Evolutionary conservation across 257 asterid genomes (phyloP).

Genomic region (Jaltomata sinuosa): DNA sequence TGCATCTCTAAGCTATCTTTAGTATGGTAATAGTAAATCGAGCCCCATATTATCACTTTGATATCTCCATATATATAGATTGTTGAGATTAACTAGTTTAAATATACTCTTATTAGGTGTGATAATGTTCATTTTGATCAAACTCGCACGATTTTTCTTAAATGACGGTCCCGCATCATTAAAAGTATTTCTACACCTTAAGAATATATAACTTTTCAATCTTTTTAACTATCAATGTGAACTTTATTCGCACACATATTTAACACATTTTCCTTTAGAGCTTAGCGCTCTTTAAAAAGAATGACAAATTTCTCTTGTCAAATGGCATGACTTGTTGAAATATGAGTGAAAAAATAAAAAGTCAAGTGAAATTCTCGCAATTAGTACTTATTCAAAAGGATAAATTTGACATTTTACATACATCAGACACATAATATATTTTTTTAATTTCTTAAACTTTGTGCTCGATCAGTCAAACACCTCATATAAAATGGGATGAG

Average conservation of each 20-base stretch:
- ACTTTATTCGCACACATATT: neutral
- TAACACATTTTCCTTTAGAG: neutral
- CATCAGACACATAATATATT: neutral
- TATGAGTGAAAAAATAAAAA: neutral
- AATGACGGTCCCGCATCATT: neutral
- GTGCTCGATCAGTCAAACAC: neutral
- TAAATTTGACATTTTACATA: neutral
- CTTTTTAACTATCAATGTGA: neutral
- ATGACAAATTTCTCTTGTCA: too few species aligned
- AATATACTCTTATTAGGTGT: neutral
- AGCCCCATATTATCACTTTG: neutral
- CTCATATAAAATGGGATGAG: neutral
- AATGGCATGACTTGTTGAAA: neutral
- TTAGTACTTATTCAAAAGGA: neutral
- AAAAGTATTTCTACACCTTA: neutral
- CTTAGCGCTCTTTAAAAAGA: too few species aligned
- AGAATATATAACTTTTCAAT: neutral
- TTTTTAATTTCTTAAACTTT: accelerated
- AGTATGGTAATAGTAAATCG: neutral
- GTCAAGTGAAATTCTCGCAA: neutral
- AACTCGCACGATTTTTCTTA: neutral
- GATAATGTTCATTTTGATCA: neutral
- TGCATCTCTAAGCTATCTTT: neutral
- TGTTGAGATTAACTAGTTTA: neutral
- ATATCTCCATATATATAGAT: neutral